A percentile compares a stretch with the other conserved stretches of the same genome.
Conservation (phyloP, 1,284 basidiomycete genomes). For the Anthracocystis setariae region DNA sequence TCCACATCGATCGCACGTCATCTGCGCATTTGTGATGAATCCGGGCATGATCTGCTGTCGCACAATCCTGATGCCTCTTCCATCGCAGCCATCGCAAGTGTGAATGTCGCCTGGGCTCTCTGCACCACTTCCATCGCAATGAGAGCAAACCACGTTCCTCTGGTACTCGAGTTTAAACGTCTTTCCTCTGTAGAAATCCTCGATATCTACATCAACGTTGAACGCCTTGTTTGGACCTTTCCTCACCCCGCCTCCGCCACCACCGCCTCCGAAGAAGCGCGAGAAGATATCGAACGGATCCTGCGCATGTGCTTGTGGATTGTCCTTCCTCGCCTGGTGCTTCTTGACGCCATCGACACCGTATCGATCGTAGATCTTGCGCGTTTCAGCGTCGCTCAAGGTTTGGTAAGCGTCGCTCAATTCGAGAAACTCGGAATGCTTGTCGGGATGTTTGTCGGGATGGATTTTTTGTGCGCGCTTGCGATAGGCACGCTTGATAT, state of each 20-base stretch:
- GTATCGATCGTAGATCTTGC: slow-evolving; percentile 63
- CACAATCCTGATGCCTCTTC: slow-evolving; percentile 60
- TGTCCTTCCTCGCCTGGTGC: slow-evolving; percentile 57
- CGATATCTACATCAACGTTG: slow-evolving; percentile 58
- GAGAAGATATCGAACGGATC: slow-evolving; percentile 66
- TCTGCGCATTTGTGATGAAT: slow-evolving; percentile 64
- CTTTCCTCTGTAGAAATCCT: slow-evolving; percentile 62
- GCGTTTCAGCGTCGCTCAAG: slow-evolving; percentile 58
- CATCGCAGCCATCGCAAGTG: slow-evolving; percentile 58
- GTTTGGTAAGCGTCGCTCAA: slow-evolving; percentile 66
- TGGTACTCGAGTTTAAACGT: slow-evolving; percentile 56
- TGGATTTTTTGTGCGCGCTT: slow-evolving; percentile 65
- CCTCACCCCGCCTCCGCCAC: slow-evolving; percentile 43
- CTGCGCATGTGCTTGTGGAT: slow-evolving; percentile 45
- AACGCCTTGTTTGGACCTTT: slow-evolving; percentile 63
- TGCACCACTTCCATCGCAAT: slow-evolving; percentile 65
- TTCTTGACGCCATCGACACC: slow-evolving; percentile 65
- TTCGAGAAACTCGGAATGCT: slow-evolving; percentile 69
- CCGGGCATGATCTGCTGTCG: slow-evolving; percentile 68
- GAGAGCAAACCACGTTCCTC: slow-evolving; percentile 61
- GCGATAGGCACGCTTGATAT: slow-evolving; percentile 66
- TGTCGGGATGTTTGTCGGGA: slow-evolving; percentile 67
- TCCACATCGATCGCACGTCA: slow-evolving; percentile 58
- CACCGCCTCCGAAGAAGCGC: slow-evolving; percentile 64
- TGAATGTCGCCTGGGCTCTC: slow-evolving; percentile 61